Evolutionary conservation across 306 rosid genomes (phyloP).

Genomic region (Canavalia ensiformis): DNA sequence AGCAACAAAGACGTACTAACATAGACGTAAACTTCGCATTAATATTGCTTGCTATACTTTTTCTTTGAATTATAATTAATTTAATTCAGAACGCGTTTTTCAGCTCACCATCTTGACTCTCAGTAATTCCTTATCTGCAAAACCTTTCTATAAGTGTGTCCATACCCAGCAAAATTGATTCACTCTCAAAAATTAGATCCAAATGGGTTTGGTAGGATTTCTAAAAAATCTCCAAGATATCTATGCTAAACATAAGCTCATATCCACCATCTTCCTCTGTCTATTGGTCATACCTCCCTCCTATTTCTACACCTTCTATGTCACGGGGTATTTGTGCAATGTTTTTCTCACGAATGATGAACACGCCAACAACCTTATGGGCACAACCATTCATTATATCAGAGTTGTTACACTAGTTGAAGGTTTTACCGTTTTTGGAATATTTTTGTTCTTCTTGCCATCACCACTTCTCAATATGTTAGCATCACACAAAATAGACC

Average conservation of each 20-base stretch:
- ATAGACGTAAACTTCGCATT: background rate
- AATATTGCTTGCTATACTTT: background rate
- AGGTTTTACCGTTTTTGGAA: conserved; percentile 7
- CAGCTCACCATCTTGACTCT: background rate
- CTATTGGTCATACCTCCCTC: background rate
- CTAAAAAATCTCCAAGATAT: conserved; percentile 9
- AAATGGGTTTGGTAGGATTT: background rate
- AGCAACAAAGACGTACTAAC: too few relatives aligned
- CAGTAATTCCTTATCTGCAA: background rate
- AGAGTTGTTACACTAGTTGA: background rate
- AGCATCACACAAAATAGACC: background rate
- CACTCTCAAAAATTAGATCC: background rate
- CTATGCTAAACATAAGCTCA: background rate
- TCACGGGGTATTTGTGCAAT: background rate
- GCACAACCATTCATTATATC: background rate
- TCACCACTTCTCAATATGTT: background rate
- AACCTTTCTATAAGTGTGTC: background rate
- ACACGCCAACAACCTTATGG: background rate
- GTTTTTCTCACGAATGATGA: background rate
- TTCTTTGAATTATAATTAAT: background rate
- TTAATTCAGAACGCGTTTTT: background rate
- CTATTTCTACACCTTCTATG: background rate
- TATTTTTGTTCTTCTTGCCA: background rate
- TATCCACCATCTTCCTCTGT: background rate
- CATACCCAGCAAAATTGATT: background rate